These are phyloP conservation scores for Eimeria acervulina DNA, from an alignment of 169 alveolate species.

Conservation along the genomic window DNA sequence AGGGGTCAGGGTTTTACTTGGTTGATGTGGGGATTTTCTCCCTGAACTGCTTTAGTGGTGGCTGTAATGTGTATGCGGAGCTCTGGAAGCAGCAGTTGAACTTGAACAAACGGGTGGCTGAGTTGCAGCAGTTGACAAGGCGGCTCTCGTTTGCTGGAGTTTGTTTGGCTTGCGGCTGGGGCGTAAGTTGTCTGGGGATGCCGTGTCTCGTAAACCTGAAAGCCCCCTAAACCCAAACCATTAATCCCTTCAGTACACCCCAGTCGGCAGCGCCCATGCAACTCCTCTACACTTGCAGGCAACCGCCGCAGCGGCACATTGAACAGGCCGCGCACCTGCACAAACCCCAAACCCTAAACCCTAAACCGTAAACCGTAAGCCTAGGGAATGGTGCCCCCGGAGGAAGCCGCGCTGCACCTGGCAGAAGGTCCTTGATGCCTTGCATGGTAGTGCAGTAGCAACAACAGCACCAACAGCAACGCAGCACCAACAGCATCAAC, in stretches of 20 bases:
- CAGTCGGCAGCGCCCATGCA: constrained; percentile 54
- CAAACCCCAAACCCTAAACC: neutral
- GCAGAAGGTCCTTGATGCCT: neutral
- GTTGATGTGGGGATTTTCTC: constrained; percentile 73
- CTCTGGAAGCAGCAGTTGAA: constrained; percentile 3
- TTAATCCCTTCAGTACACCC: neutral
- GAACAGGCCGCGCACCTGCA: constrained; percentile 81
- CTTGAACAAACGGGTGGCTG: constrained; percentile 42
- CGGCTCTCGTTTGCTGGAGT: neutral
- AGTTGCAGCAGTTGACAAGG: constrained; percentile 42
- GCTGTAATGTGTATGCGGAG: constrained; percentile 21
- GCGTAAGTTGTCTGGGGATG: neutral
- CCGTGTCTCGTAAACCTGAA: neutral
- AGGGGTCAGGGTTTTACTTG: constrained; percentile 62
- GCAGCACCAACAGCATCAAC: neutral
- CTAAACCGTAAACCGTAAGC: neutral
- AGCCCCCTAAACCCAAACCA: neutral
- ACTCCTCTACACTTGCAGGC: neutral
- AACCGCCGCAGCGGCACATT: constrained; percentile 77
- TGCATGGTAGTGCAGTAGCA: neutral
- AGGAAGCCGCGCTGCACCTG: neutral
- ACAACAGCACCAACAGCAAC: constrained; percentile 10
- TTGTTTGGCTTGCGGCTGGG: neutral
- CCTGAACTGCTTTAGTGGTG: constrained; percentile 45
- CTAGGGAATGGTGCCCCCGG: neutral